These are phyloP conservation scores for Raddia guianensis DNA, from an alignment of 176 grass and related monocot species.

Conservation along the genomic window DNA sequence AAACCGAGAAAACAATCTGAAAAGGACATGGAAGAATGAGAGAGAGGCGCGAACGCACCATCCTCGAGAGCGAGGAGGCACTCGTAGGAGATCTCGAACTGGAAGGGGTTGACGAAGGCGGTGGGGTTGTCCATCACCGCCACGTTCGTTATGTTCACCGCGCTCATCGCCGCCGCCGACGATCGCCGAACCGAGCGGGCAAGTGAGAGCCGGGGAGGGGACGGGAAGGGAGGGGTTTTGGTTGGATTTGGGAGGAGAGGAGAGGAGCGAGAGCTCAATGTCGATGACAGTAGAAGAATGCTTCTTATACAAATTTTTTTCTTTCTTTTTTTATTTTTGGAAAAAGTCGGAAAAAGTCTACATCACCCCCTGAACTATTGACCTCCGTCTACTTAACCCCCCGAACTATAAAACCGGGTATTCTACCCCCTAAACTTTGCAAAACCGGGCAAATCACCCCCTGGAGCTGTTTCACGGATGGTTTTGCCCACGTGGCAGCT, in stretches of 20 bases:
- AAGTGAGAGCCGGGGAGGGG: not conserved
- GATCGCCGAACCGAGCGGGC: not conserved
- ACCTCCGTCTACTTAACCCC: too few relatives aligned
- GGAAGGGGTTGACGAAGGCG: constrained; percentile 91
- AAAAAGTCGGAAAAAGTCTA: too few relatives aligned
- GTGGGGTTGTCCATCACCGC: constrained; percentile 89
- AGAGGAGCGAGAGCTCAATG: not conserved
- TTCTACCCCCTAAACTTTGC: too few relatives aligned
- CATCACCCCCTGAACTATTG: too few relatives aligned
- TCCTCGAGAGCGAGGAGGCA: constrained; percentile 92
- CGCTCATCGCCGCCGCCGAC: constrained; percentile 70
- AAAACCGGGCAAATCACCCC: too few relatives aligned
- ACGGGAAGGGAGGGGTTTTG: not conserved
- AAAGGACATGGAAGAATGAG: not conserved
- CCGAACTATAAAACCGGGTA: too few relatives aligned
- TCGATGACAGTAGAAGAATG: not conserved
- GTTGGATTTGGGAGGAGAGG: constrained; percentile 14
- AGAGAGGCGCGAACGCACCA: constrained; percentile 34
- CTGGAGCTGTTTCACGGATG: too few relatives aligned
- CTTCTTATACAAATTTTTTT: not conserved
- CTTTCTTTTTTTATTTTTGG: too few relatives aligned
- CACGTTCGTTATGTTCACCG: constrained; percentile 88
- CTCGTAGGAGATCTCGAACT: constrained; percentile 99
- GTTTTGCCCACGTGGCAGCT: too few relatives aligned
- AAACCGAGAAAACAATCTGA: not conserved